These are phyloP conservation scores for Penicillium sp. DNA, from an alignment of 2,329 filamentous ascomycete genomes.

Conservation along the genomic window DNA sequence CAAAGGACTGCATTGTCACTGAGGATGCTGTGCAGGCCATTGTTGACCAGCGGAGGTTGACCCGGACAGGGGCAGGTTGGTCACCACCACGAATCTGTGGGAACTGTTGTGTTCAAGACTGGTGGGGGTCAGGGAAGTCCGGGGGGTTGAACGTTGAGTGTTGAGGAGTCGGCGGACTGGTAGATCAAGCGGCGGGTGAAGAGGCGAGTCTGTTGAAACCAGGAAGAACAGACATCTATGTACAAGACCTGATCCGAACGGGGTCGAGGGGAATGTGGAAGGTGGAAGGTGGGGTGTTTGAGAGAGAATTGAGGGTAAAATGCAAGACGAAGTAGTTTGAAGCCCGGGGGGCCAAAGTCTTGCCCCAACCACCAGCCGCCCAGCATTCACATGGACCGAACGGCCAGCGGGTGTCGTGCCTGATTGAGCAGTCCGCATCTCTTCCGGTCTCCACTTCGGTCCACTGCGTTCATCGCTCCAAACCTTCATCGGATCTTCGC, in stretches of 20 bases:
- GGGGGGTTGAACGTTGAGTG: slow-evolving; percentile 1
- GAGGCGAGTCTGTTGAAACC: slow-evolving; percentile 8
- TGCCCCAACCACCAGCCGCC: slow-evolving; percentile 20
- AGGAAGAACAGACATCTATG: slow-evolving; percentile 13
- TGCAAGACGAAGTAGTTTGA: slow-evolving; percentile 7
- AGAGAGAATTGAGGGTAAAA: slow-evolving; percentile 8
- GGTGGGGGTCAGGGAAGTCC: slow-evolving; percentile 7
- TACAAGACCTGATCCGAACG: slow-evolving; percentile 11
- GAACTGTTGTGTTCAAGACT: slow-evolving; percentile 8
- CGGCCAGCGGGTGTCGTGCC: slow-evolving; percentile 3
- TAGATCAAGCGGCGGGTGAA: not conserved
- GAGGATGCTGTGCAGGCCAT: slow-evolving; percentile 46
- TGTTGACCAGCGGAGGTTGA: not conserved
- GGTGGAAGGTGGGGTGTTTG: not conserved
- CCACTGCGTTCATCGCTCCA: not conserved
- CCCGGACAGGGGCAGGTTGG: not conserved
- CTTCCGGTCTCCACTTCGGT: slow-evolving; percentile 1
- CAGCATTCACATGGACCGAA: slow-evolving; percentile 21
- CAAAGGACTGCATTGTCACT: slow-evolving; percentile 43
- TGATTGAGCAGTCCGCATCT: slow-evolving; percentile 18
- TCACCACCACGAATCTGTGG: not conserved
- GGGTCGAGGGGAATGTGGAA: slow-evolving; percentile 1
- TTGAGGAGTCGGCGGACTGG: not conserved
- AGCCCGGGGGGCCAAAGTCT: slow-evolving; percentile 3
- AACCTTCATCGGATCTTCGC: not conserved